Percentiles rank a stretch among this genome's conserved stretches.
phyloP scores from a whole-genome alignment of 2,329 filamentous ascomycete genomes.

The Diaporthe ampelina region DNA sequence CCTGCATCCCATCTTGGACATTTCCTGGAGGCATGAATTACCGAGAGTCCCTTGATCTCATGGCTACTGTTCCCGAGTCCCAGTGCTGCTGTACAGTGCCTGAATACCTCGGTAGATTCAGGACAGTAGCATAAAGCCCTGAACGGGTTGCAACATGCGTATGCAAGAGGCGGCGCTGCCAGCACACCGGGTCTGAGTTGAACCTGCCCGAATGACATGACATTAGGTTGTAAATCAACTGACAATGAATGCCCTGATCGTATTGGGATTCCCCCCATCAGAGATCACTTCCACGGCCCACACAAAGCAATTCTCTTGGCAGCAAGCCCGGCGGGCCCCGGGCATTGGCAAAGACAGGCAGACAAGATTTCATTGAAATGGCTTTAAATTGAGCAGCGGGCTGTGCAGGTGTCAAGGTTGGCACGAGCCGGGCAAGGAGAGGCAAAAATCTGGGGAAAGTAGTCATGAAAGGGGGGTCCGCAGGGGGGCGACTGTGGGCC shows the following conservation, averaged over 20 bases:
- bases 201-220: constrained; percentile 3
- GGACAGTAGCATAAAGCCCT: not conserved
- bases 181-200: constrained; percentile 13
- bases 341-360: constrained; percentile 17
- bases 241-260: too few species aligned
- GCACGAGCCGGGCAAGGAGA: constrained; percentile 15
- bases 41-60: not conserved
- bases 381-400: constrained; percentile 30
- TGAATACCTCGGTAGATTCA: not conserved
- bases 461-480: not conserved
- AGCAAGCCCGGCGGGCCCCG: not conserved
- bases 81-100: not conserved
- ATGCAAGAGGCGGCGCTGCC: constrained; percentile 18
- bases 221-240: constrained; percentile 9
- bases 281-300: not conserved
- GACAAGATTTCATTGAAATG: constrained; percentile 19
- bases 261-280: too few species aligned
- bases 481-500: constrained; percentile 11
- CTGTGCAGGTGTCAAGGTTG: constrained; percentile 22
- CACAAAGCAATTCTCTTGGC: not conserved
- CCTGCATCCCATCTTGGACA: not conserved
- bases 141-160: constrained; percentile 10
- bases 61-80: not conserved
- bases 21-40: not conserved
- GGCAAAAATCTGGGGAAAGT: constrained; percentile 22